Percentiles rank a stretch among this genome's conserved stretches.
phyloP scores from a whole-genome alignment of 2,329 filamentous ascomycete genomes.

The Metarhizium rileyi region DNA sequence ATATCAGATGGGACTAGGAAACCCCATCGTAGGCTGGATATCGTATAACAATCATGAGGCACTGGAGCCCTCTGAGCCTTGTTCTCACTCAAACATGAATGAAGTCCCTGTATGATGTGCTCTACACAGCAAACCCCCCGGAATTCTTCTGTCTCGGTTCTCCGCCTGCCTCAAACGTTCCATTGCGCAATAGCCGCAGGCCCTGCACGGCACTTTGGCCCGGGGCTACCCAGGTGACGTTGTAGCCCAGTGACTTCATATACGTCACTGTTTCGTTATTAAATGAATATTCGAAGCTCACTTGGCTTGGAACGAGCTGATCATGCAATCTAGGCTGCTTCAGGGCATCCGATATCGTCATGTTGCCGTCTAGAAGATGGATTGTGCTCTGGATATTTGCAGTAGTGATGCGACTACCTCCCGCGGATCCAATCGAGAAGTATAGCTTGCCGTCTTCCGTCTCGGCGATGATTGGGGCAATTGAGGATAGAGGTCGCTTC shows the following conservation, averaged over 20 bases:
- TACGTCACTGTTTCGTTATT: slow-evolving; percentile 60
- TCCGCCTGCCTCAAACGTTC: slow-evolving; percentile 66
- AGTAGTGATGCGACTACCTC: slow-evolving; percentile 78
- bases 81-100: neutral
- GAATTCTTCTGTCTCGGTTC: slow-evolving; percentile 74
- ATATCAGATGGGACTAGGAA: too few species aligned
- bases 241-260: slow-evolving; percentile 58
- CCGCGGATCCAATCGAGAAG: slow-evolving; percentile 66
- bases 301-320: slow-evolving; percentile 62
- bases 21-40: too few species aligned
- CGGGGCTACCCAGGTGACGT: slow-evolving; percentile 60
- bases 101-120: neutral
- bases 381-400: slow-evolving; percentile 70
- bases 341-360: slow-evolving; percentile 55
- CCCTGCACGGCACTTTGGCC: slow-evolving; percentile 65
- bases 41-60: neutral
- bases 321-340: slow-evolving; percentile 67
- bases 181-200: slow-evolving; percentile 52
- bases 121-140: slow-evolving; percentile 48
- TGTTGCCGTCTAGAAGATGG: slow-evolving; percentile 58
- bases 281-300: slow-evolving; percentile 62
- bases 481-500: slow-evolving; percentile 71
- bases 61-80: neutral
- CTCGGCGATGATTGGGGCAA: slow-evolving; percentile 69
- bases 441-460: slow-evolving; percentile 57